Conservation (phyloP, 768 basidiomycete species). For the Kwoniella mangroviensis region DNA sequence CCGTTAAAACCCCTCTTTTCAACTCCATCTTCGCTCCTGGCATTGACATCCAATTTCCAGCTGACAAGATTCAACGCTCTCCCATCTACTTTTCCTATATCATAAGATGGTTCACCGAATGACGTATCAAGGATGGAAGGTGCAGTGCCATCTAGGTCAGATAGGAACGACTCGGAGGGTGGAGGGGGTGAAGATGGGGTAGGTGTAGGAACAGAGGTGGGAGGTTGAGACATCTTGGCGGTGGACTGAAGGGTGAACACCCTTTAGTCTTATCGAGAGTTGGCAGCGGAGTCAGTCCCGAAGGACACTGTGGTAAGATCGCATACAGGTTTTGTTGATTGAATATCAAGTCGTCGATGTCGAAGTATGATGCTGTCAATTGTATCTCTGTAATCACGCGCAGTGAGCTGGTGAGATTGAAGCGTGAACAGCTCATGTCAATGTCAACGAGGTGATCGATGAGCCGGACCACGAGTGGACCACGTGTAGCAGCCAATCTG, state of each 20-base stretch:
- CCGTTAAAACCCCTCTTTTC: constrained; percentile 82
- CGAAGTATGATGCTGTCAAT: too few species aligned
- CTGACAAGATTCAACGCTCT: constrained; percentile 49
- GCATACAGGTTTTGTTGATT: neutral
- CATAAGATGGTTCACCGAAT: constrained; percentile 22
- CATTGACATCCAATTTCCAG: constrained; percentile 54
- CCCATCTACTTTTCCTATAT: constrained; percentile 30
- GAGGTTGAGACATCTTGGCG: constrained; percentile 2
- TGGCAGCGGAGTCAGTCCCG: neutral
- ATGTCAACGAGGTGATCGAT: neutral
- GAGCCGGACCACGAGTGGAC: constrained; percentile 2
- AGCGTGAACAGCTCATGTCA: neutral
- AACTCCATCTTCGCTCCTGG: constrained; percentile 39
- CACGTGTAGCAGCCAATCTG: neutral
- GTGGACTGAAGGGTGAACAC: too few species aligned
- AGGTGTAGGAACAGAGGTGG: constrained; percentile 35
- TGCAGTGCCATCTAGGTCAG: constrained; percentile 50
- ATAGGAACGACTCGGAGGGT: constrained; percentile 49
- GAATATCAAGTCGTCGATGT: neutral
- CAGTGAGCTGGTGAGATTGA: neutral
- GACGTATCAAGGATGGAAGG: constrained; percentile 39
- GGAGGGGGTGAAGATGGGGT: constrained; percentile 44
- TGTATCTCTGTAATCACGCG: neutral
- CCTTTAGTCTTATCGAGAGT: too few species aligned
- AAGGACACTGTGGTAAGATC: constrained; percentile 1